phyloP scores from a whole-genome alignment of 441 rosid species.

The Daphne laureola region DNA sequence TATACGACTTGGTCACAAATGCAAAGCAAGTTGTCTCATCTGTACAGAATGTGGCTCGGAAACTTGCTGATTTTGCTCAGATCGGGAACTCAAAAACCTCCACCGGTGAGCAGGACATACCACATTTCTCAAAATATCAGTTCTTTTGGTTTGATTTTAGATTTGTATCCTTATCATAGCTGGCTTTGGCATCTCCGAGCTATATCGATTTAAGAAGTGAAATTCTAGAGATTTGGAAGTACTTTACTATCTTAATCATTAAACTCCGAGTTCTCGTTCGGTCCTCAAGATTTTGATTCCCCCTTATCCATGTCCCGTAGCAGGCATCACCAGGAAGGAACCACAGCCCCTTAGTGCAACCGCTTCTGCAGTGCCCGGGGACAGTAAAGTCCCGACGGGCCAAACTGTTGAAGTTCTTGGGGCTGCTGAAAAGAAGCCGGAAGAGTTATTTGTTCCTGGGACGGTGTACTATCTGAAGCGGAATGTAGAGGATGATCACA shows the following conservation, averaged over 20 bases:
- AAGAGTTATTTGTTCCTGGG: conserved; percentile 79
- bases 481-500: conserved; percentile 22
- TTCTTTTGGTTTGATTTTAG: no score
- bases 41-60: conserved; percentile 80
- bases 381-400: conserved; percentile 17
- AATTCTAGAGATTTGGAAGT: no score
- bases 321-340: conserved; percentile 28
- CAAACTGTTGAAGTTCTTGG: conserved; percentile 12
- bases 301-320: conserved; percentile 1
- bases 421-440: conserved; percentile 21
- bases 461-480: conserved; percentile 68
- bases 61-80: conserved; percentile 78
- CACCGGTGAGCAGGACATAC: conserved; percentile 31
- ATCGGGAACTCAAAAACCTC: conserved; percentile 39
- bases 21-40: conserved; percentile 86
- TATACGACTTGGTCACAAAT: conserved; percentile 65
- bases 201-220: no score
- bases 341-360: background rate
- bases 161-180: no score
- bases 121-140: no score
- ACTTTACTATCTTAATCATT: no score
- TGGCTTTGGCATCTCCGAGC: no score
- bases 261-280: background rate
- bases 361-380: conserved; percentile 9
- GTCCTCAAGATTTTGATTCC: no score